These are phyloP conservation scores for Arthrobotrys conoides DNA, from an alignment of 2,329 filamentous ascomycete species.

Conservation along the genomic window DNA sequence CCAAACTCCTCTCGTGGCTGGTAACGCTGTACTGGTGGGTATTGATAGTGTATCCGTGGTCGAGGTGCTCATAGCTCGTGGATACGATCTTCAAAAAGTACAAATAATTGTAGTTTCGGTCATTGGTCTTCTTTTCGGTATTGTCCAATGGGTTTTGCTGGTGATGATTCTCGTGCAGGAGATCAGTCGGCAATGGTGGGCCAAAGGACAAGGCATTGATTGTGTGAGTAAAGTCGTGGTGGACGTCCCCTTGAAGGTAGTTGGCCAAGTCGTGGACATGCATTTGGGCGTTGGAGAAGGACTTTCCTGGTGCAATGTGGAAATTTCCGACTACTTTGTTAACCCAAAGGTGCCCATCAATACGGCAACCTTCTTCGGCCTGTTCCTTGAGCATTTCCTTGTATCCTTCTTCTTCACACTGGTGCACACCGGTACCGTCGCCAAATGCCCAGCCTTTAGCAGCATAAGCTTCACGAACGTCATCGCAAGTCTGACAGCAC, in stretches of 20 bases:
- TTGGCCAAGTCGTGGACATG: constrained; percentile 98
- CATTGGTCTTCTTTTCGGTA: constrained; percentile 80
- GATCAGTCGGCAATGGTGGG: constrained; percentile 80
- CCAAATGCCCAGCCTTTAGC: constrained; percentile 93
- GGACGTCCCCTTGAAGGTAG: constrained; percentile 83
- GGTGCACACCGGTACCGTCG: constrained; percentile 89
- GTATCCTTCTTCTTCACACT: constrained; percentile 96
- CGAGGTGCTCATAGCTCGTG: constrained; percentile 92
- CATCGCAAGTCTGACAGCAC: constrained; percentile 97
- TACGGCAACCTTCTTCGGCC: constrained; percentile 90
- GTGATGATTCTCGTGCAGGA: constrained; percentile 65
- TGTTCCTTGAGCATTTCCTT: constrained; percentile 88
- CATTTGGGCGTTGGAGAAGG: constrained; percentile 96
- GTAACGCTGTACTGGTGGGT: constrained; percentile 99
- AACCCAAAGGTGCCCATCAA: constrained; percentile 90
- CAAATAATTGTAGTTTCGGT: constrained; percentile 95
- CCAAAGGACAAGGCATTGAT: constrained; percentile 94
- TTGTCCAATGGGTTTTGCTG: constrained; percentile 92
- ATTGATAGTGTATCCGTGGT: constrained; percentile 83
- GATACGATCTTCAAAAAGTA: constrained; percentile 99
- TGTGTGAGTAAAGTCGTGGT: constrained; percentile 89
- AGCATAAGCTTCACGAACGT: constrained; percentile 95
- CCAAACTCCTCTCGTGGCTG: constrained; percentile 89
- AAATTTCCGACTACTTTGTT: constrained; percentile 99
- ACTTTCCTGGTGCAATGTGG: constrained; percentile 95